phyloP scores from a whole-genome alignment of 805 yeast species.

The Teunomyces lycoperdinae region DNA sequence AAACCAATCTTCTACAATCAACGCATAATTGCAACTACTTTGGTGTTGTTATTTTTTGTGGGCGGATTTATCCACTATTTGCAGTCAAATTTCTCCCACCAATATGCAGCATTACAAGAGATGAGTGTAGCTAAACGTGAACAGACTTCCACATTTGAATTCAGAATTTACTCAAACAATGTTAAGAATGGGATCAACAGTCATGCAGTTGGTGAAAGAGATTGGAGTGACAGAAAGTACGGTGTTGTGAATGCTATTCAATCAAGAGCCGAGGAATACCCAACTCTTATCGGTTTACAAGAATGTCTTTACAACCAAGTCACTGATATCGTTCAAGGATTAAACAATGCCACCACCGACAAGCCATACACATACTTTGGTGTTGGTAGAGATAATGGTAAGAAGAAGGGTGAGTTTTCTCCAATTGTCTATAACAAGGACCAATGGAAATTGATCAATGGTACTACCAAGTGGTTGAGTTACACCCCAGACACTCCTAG shows the following conservation, averaged over 20 bases:
- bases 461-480: conserved; percentile 52
- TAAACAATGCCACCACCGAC: conserved; percentile 17
- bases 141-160: conserved; percentile 5
- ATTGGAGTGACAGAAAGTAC: conserved; percentile 13
- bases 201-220: conserved; percentile 8
- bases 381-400: conserved; percentile 55
- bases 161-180: conserved; percentile 12
- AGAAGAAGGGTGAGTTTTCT: conserved; percentile 46
- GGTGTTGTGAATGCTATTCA: conserved; percentile 13
- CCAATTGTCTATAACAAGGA: conserved; percentile 43
- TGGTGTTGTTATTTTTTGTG: background rate
- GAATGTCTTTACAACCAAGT: conserved; percentile 49
- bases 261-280: conserved; percentile 5
- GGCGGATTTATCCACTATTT: conserved; percentile 1
- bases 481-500: conserved; percentile 54
- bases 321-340: conserved; percentile 29
- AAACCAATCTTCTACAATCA: background rate
- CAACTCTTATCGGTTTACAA: conserved; percentile 31
- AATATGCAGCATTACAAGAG: background rate
- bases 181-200: conserved; percentile 8
- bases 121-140: background rate
- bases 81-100: background rate
- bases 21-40: background rate
- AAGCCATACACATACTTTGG: conserved; percentile 39
- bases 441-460: conserved; percentile 37